A percentile compares a stretch with the other conserved stretches of the same genome.
phyloP scores from a whole-genome alignment of 2,329 filamentous ascomycete genomes.

The Fusarium luffae region DNA sequence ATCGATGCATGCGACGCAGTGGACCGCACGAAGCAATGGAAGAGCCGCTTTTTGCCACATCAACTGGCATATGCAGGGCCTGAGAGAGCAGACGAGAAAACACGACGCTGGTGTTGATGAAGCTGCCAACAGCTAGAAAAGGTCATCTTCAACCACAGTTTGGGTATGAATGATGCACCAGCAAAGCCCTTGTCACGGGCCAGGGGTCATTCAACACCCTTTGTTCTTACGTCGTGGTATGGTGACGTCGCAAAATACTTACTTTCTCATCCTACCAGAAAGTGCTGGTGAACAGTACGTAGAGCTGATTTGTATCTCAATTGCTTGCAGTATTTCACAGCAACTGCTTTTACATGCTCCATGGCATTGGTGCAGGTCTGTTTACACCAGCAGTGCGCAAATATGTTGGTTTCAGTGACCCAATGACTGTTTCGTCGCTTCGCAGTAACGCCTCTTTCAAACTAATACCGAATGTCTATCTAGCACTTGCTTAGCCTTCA shows the following conservation, averaged over 20 bases:
- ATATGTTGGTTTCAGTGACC: neutral
- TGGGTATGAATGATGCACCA: constrained; percentile 13
- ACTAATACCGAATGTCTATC: constrained; percentile 18
- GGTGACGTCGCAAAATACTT: constrained; percentile 4
- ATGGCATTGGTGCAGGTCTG: neutral
- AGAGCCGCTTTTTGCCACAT: constrained; percentile 46
- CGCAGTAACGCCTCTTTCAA: constrained; percentile 22
- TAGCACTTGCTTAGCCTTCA: neutral
- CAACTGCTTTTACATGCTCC: neutral
- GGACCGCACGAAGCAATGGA: constrained; percentile 19
- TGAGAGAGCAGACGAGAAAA: constrained; percentile 40
- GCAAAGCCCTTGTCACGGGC: constrained; percentile 33
- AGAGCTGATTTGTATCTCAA: constrained; percentile 5
- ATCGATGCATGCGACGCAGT: constrained; percentile 34
- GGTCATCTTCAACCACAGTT: constrained; percentile 15
- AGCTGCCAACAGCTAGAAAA: constrained; percentile 18
- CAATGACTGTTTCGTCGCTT: constrained; percentile 19
- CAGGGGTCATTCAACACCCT: constrained; percentile 43
- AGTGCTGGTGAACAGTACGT: constrained; percentile 3
- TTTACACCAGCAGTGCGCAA: neutral
- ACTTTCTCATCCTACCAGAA: constrained; percentile 13
- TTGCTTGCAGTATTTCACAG: constrained; percentile 7
- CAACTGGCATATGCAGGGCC: constrained; percentile 43
- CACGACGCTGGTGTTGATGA: constrained; percentile 21
- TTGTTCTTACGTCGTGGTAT: constrained; percentile 4